Evolutionary conservation across 2,329 filamentous ascomycete genomes (phyloP), one percentile per base, ranked within the genome.

Genomic region (Scopulariopsis brevicaulis): DNA sequence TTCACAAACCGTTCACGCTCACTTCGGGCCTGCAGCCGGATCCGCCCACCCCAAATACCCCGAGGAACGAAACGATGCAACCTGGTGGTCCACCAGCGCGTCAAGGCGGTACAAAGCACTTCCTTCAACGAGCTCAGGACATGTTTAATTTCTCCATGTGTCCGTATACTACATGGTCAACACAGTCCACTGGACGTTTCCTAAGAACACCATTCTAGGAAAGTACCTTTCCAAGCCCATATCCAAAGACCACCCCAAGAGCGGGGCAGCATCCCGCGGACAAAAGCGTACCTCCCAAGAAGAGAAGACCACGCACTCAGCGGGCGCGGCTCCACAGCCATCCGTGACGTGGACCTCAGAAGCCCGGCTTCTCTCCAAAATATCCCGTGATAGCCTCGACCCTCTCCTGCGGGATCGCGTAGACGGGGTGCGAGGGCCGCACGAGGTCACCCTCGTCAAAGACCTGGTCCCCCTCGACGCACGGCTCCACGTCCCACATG

Each of bases 381-480:
- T 85, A 87, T 60, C 70, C 72, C 67, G 79, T 78, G 64, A 85
- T 81, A 40, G 75, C 73, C 65, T 83, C 78, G 56, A 83, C 85
- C 56, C 78, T 77, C 60, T 78, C 76, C 69, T 85, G 82, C 5
- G 89, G 86, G 63, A 94, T 83, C 60, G 87, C 84, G 71, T 87
- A 94, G 22, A 94, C 78, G 2, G 90, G 90, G 71, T 95, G 88
- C 52, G 89, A 77, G 22, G 84, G 73, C 55, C 72, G 73, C 48
- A 93, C 77, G 35, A 80, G 72, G 71, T 92, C 88, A 57, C 74
- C 70, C 62, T 83, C 77, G 59, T 86, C 82, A 70, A 85, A 90
- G 55, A 88, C 78, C 64, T 84, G 83, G 61, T 75, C 75, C 53
- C 79, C 80, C 57, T 78, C 75, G 56, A 77, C 74, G 62, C 78